These are phyloP conservation scores for Phoma sp. DNA, from an alignment of 2,329 filamentous ascomycete species.

Conservation along the genomic window DNA sequence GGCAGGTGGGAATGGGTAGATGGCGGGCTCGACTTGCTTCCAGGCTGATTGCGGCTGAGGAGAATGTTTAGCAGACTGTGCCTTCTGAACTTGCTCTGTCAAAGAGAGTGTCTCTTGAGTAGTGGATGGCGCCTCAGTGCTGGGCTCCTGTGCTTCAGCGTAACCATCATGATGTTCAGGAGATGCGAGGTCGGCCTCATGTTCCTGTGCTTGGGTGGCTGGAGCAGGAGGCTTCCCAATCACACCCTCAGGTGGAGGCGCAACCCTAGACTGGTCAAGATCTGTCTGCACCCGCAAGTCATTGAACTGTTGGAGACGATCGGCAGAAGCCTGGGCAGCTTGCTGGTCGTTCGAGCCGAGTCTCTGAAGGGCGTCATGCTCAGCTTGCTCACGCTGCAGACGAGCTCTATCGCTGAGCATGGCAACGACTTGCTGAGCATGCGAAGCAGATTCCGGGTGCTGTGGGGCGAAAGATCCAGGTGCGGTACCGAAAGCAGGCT, in stretches of 20 bases:
- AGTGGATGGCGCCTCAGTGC: constrained; percentile 13
- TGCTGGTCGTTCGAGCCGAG: constrained; percentile 38
- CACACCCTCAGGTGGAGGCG: constrained; percentile 44
- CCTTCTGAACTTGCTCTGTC: constrained; percentile 84
- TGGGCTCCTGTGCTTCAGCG: constrained; percentile 19
- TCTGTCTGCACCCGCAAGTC: constrained; percentile 77
- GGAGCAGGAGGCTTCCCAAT: constrained; percentile 40
- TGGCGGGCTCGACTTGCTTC: constrained; percentile 70
- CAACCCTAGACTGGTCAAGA: constrained; percentile 49
- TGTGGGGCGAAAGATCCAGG: constrained; percentile 57
- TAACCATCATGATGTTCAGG: constrained; percentile 28
- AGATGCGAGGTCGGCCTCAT: constrained; percentile 26
- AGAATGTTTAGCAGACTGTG: constrained; percentile 66
- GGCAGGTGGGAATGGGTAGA: constrained; percentile 78
- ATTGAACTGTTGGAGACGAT: constrained; percentile 84
- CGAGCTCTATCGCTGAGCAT: constrained; percentile 68
- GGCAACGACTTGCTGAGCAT: constrained; percentile 63
- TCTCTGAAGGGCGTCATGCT: constrained; percentile 56
- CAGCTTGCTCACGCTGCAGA: constrained; percentile 66
- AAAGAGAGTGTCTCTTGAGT: constrained; percentile 68
- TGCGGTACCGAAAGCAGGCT: constrained; percentile 55
- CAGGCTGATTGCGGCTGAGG: constrained; percentile 62
- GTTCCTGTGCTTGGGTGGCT: constrained; percentile 31
- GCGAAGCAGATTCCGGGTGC: constrained; percentile 53
- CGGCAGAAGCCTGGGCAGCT: constrained; percentile 57